Evolutionary conservation across 2,329 filamentous ascomycete genomes (phyloP).

Genomic region (Phyllosticta capitalensis): DNA sequence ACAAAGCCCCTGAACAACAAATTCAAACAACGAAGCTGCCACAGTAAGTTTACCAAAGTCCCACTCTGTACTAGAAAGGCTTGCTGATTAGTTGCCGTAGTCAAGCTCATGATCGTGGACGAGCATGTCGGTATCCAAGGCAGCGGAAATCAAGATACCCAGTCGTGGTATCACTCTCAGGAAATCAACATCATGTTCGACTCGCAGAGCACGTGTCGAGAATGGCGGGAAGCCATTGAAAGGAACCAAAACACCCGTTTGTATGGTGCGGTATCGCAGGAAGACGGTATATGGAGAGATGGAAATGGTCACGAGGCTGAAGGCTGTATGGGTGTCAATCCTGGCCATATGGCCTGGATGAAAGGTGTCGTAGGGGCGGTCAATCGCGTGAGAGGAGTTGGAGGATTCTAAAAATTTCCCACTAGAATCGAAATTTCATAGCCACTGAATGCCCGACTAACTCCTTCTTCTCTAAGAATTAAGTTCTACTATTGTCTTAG

Average conservation of each 20-base stretch:
- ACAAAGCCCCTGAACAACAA: slow-evolving; percentile 55
- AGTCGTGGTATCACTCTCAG: slow-evolving; percentile 69
- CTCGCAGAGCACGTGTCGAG: slow-evolving; percentile 47
- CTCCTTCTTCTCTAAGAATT: too few relatives aligned
- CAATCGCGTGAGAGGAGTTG: slow-evolving; percentile 47
- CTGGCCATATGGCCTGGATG: slow-evolving; percentile 48
- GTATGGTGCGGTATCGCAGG: slow-evolving; percentile 44
- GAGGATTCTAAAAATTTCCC: slow-evolving; percentile 48
- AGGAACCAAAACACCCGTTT: slow-evolving; percentile 57
- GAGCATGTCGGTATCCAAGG: slow-evolving; percentile 60
- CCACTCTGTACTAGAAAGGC: background rate
- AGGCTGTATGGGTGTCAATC: slow-evolving; percentile 36
- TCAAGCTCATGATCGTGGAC: slow-evolving; percentile 70
- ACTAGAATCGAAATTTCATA: too few relatives aligned
- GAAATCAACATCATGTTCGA: slow-evolving; percentile 72
- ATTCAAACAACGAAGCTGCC: slow-evolving; percentile 58
- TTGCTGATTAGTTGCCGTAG: slow-evolving; percentile 1
- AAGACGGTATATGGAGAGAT: slow-evolving; percentile 42
- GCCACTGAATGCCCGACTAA: too few relatives aligned
- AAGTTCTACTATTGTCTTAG: too few relatives aligned
- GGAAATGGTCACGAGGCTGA: slow-evolving; percentile 29
- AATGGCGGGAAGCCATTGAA: slow-evolving; percentile 53
- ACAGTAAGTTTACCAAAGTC: slow-evolving; percentile 30
- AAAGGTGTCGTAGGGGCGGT: slow-evolving; percentile 50
- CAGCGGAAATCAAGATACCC: slow-evolving; percentile 72